These are phyloP conservation scores for Castanea sativa DNA, from an alignment of 306 rosid genomes.

Conservation along the genomic window DNA sequence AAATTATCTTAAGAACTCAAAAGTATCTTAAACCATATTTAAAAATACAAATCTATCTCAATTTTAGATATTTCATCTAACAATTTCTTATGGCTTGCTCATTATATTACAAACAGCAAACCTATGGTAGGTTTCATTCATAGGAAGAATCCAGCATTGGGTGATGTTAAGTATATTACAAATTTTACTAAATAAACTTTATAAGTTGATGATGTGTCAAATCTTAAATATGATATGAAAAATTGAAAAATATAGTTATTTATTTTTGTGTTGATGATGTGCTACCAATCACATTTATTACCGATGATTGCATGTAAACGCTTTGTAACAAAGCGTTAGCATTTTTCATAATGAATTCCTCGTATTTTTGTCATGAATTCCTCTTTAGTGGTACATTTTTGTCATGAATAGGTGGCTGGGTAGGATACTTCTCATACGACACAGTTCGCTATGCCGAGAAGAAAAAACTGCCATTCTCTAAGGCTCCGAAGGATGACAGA, in stretches of 20 bases:
- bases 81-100: not conserved
- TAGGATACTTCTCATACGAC: conserved; percentile 82
- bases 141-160: not conserved
- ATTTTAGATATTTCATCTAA: too few relatives aligned
- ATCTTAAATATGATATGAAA: too few relatives aligned
- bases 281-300: too few relatives aligned
- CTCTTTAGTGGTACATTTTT: conserved; percentile 10
- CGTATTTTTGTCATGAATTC: conserved; percentile 1
- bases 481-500: conserved; percentile 74
- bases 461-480: conserved; percentile 66
- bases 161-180: too few relatives aligned
- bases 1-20: too few relatives aligned
- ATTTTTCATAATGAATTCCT: not conserved
- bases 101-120: not conserved
- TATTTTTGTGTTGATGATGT: too few relatives aligned
- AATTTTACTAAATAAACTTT: too few relatives aligned
- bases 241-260: too few relatives aligned
- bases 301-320: too few relatives aligned
- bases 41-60: not conserved
- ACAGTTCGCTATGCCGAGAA: conserved; percentile 84
- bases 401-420: conserved; percentile 75
- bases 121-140: not conserved
- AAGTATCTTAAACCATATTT: too few relatives aligned
- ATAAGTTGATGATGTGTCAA: too few relatives aligned
- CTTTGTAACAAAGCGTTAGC: too few relatives aligned